Percentiles rank a stretch among this genome's conserved stretches.
These are phyloP conservation scores for Xylaria arbuscula DNA, from an alignment of 2,329 filamentous ascomycete species.

Conservation along the genomic window DNA sequence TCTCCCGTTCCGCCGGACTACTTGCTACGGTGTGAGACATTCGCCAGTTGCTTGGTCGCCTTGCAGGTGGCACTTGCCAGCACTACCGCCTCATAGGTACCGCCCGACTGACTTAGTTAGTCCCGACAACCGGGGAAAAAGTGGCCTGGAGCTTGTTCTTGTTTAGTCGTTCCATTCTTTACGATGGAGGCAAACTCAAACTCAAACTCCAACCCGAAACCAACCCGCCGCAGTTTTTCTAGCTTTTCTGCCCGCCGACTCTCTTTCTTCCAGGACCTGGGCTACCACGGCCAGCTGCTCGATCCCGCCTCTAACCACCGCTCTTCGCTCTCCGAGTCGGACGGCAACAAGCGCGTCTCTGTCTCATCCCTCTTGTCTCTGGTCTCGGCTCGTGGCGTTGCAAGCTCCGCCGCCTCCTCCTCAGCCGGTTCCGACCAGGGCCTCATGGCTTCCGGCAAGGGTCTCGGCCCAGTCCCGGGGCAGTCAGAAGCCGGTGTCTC, in stretches of 20 bases:
- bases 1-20: neutral
- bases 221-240: conserved; percentile 25
- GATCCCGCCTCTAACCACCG: conserved; percentile 61
- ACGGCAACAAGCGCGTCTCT: conserved; percentile 70
- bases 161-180: conserved; percentile 16
- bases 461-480: conserved; percentile 55
- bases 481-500: conserved; percentile 64
- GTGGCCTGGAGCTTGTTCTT: conserved; percentile 29
- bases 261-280: conserved; percentile 38
- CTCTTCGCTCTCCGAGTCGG: conserved; percentile 62
- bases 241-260: conserved; percentile 26
- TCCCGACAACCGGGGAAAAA: conserved; percentile 12
- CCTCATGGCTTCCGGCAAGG: conserved; percentile 58
- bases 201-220: conserved; percentile 27
- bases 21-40: conserved; percentile 25
- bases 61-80: conserved; percentile 1
- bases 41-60: conserved; percentile 12
- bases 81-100: neutral
- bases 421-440: conserved; percentile 65
- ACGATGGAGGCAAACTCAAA: conserved; percentile 42
- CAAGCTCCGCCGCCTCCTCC: conserved; percentile 64
- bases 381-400: conserved; percentile 67
- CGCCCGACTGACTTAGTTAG: conserved; percentile 1
- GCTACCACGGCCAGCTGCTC: conserved; percentile 54
- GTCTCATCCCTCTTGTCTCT: conserved; percentile 79